phyloP scores from a whole-genome alignment of 345 rosid genomes.

The Eucalyptus erythrocorys region DNA sequence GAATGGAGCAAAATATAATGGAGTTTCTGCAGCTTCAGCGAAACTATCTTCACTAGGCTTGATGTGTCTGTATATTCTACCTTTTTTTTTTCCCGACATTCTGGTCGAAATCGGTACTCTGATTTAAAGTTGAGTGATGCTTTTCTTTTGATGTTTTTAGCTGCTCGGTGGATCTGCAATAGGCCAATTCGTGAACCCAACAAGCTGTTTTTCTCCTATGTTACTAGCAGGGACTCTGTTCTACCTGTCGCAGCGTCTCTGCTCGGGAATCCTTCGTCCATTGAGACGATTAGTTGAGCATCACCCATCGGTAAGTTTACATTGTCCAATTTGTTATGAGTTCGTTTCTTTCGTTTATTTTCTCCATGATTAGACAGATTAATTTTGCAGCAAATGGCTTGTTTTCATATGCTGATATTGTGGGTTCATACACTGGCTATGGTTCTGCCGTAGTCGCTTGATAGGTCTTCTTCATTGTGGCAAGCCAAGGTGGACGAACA shows the following conservation, averaged over 20 bases:
- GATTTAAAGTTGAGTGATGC: not conserved
- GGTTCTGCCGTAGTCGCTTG: not conserved
- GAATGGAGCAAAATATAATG: not conserved
- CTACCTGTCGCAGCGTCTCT: not conserved
- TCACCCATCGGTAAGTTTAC: not conserved
- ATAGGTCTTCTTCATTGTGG: constrained; percentile 82
- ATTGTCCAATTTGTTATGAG: not conserved
- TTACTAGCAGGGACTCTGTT: not conserved
- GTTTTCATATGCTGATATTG: not conserved
- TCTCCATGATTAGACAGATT: not conserved
- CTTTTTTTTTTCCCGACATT: not conserved
- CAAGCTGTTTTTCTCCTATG: not conserved
- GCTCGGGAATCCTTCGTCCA: not conserved
- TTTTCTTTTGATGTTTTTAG: not conserved
- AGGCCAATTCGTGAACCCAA: not conserved
- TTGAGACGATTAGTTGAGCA: not conserved
- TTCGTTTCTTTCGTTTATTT: not conserved
- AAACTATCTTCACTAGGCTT: not conserved
- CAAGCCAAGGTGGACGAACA: constrained; percentile 85
- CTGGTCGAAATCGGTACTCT: not conserved
- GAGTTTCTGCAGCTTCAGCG: not conserved
- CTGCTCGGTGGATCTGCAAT: not conserved
- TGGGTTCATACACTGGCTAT: not conserved
- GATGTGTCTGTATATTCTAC: not conserved
- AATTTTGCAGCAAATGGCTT: not conserved